Evolutionary conservation across 2,329 filamentous ascomycete species (phyloP).

Genomic region (Clarireedia sp.): DNA sequence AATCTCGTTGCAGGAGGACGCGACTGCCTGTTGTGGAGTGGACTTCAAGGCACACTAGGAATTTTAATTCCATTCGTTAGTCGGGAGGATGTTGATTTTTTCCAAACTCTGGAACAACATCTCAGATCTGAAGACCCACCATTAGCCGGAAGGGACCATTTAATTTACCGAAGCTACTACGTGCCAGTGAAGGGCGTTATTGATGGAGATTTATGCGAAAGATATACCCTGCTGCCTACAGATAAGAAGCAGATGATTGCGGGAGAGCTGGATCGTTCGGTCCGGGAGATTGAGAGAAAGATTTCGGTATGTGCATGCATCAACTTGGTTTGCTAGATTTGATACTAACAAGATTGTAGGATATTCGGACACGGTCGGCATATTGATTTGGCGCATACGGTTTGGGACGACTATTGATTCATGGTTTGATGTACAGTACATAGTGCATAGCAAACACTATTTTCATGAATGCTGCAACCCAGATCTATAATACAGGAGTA

Average conservation of each 20-base stretch:
- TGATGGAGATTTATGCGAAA: conserved; percentile 92
- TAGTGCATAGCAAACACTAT: neutral
- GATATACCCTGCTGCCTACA: conserved; percentile 72
- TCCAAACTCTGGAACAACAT: conserved; percentile 86
- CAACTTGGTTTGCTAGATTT: neutral
- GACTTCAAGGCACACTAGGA: conserved; percentile 88
- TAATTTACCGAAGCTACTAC: conserved; percentile 94
- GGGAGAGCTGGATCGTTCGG: conserved; percentile 80
- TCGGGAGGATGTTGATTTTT: conserved; percentile 94
- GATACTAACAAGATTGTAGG: conserved; percentile 31
- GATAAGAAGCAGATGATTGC: conserved; percentile 96
- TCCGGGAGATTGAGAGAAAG: conserved; percentile 92
- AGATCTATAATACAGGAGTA: neutral
- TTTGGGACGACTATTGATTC: neutral
- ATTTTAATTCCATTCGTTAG: conserved; percentile 86
- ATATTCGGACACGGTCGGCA: conserved; percentile 50
- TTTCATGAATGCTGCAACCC: neutral
- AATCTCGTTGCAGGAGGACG: conserved; percentile 85
- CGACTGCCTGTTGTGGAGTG: conserved; percentile 87
- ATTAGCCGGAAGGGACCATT: conserved; percentile 83
- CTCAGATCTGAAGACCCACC: conserved; percentile 81
- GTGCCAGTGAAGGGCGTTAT: conserved; percentile 94
- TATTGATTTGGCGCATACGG: conserved; percentile 30
- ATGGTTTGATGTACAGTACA: neutral
- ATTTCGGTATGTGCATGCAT: conserved; percentile 53